These are phyloP conservation scores for Cercospora janseana DNA, from an alignment of 2,329 filamentous ascomycete species.

Conservation along the genomic window DNA sequence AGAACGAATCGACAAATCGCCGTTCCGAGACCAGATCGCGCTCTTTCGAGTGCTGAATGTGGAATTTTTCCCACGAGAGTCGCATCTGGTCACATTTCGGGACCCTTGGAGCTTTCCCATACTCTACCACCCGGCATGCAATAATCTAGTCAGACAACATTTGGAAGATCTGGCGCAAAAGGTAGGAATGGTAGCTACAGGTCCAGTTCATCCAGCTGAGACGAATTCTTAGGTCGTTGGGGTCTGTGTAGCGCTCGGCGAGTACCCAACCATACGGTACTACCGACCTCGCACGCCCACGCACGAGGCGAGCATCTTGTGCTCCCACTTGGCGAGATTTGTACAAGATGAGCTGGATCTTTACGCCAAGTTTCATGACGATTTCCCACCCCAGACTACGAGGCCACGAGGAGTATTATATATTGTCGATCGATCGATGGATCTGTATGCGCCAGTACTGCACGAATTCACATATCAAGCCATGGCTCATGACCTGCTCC, in stretches of 20 bases:
- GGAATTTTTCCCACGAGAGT: constrained; percentile 88
- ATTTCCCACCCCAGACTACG: constrained; percentile 76
- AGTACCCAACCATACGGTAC: constrained; percentile 91
- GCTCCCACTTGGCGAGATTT: constrained; percentile 82
- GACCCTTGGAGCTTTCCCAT: constrained; percentile 96
- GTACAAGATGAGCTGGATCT: constrained; percentile 88
- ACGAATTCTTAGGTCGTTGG: constrained; percentile 66
- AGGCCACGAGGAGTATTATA: constrained; percentile 79
- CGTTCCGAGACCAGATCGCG: constrained; percentile 71
- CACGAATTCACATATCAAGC: constrained; percentile 99
- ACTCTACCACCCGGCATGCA: constrained; percentile 87
- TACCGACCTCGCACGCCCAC: constrained; percentile 71
- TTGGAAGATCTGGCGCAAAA: constrained; percentile 85
- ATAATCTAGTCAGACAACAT: constrained; percentile 75
- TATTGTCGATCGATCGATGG: constrained; percentile 90
- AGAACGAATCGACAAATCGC: constrained; percentile 70
- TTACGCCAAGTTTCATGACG: constrained; percentile 78
- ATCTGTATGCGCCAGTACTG: constrained; percentile 78
- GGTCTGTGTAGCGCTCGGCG: constrained; percentile 86
- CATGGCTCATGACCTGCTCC: constrained; percentile 91
- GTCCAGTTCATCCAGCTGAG: background rate
- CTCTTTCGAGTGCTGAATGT: constrained; percentile 79
- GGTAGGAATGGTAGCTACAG: constrained; percentile 49
- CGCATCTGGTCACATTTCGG: constrained; percentile 83
- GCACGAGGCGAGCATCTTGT: constrained; percentile 86